phyloP scores from a whole-genome alignment of 495 filamentous ascomycete species.

The Rostrohypoxylon terebratum region DNA sequence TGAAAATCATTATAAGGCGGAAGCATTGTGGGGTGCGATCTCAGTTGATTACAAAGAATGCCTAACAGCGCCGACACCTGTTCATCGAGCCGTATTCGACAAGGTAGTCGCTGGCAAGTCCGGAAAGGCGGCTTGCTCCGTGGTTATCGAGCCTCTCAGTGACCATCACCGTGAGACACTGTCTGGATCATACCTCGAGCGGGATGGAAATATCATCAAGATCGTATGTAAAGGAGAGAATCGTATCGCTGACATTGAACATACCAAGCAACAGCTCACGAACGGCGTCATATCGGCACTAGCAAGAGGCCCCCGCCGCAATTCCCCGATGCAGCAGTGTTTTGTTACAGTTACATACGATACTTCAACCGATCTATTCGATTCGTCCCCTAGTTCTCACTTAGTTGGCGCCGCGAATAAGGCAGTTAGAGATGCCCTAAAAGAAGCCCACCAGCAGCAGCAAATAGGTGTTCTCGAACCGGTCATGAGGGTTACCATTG shows the following conservation, averaged over 20 bases:
- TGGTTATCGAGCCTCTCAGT: constrained; percentile 69
- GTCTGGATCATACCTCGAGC: constrained; percentile 49
- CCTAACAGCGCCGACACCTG: constrained; percentile 63
- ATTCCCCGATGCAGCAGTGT: constrained; percentile 78
- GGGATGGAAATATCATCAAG: constrained; percentile 71
- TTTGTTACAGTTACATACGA: constrained; percentile 77
- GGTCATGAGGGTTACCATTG: constrained; percentile 87
- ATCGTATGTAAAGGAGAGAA: constrained; percentile 58
- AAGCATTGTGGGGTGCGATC: constrained; percentile 93
- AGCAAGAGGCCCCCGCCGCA: constrained; percentile 81
- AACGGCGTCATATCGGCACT: constrained; percentile 88
- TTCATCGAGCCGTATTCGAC: constrained; percentile 75
- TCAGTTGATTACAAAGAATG: constrained; percentile 95
- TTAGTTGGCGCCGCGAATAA: constrained; percentile 80
- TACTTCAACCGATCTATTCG: constrained; percentile 72
- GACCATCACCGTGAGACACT: constrained; percentile 55
- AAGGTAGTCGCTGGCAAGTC: constrained; percentile 82
- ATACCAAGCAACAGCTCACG: constrained; percentile 72
- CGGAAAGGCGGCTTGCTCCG: constrained; percentile 81
- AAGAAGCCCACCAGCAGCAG: constrained; percentile 60
- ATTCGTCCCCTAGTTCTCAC: constrained; percentile 74
- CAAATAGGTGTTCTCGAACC: constrained; percentile 85
- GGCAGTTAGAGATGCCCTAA: constrained; percentile 75
- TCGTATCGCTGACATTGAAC: constrained; percentile 69
- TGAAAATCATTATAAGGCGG: constrained; percentile 84